Percentiles rank a stretch among this genome's conserved stretches.
Conservation (phyloP, 1,139 yeast species). For the Diutina sp. region DNA sequence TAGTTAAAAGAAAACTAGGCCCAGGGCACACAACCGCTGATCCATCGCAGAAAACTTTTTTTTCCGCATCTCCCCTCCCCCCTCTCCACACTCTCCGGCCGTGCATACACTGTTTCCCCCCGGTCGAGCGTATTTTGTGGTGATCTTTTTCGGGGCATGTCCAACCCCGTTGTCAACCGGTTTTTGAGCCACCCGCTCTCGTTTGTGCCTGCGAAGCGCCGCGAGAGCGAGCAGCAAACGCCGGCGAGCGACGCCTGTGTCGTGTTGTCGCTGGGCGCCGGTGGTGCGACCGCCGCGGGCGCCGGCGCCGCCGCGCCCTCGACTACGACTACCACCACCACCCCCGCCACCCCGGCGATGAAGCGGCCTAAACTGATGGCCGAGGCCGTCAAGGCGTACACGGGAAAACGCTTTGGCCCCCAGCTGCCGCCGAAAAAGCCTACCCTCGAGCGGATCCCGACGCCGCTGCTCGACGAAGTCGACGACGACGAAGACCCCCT, state of each 20-base stretch:
- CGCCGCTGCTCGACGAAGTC: neutral
- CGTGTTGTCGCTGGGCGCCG: slow-evolving; percentile 13
- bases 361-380: slow-evolving; percentile 31
- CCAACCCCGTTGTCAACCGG: slow-evolving; percentile 27
- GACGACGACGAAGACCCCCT: neutral
- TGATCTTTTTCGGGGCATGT: neutral
- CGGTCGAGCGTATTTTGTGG: neutral
- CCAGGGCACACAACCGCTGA: neutral
- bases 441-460: neutral
- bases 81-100: neutral
- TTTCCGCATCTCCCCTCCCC: neutral
- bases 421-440: neutral
- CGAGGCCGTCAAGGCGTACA: slow-evolving; percentile 48
- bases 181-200: slow-evolving; percentile 46
- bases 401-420: slow-evolving; percentile 24
- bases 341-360: slow-evolving; percentile 14
- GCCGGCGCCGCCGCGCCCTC: neutral
- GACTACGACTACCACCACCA: neutral
- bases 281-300: neutral
- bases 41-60: neutral
- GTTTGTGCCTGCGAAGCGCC: slow-evolving; percentile 38
- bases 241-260: slow-evolving; percentile 23
- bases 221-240: slow-evolving; percentile 11
- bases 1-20: neutral
- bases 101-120: neutral